Percentiles rank a stretch among this genome's conserved stretches.
Conservation (phyloP, 2,329 filamentous ascomycete genomes). For the Ceratocystis papillata region DNA sequence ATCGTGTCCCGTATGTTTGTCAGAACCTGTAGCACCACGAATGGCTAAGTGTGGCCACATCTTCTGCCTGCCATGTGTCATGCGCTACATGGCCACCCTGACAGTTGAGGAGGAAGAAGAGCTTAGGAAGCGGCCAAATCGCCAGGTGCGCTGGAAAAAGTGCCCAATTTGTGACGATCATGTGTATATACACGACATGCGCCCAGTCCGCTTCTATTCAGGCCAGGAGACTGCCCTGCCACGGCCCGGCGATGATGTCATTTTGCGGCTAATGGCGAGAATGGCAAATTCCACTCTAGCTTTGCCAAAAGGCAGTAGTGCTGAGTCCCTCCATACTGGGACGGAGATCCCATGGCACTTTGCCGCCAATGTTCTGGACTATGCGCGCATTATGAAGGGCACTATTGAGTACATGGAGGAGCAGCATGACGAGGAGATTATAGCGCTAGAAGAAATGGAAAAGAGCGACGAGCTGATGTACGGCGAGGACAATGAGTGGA, state of each 20-base stretch:
- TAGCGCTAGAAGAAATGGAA: slow-evolving; percentile 62
- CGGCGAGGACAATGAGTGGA: slow-evolving; percentile 87
- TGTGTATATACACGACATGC: slow-evolving; percentile 81
- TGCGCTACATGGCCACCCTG: slow-evolving; percentile 73
- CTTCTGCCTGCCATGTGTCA: slow-evolving; percentile 84
- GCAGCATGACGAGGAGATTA: slow-evolving; percentile 71
- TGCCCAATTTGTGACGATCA: slow-evolving; percentile 93
- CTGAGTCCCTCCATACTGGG: slow-evolving; percentile 55
- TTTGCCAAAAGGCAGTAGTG: slow-evolving; percentile 64
- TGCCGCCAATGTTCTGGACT: slow-evolving; percentile 86
- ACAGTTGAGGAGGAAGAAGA: slow-evolving; percentile 62
- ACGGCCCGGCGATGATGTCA: slow-evolving; percentile 75
- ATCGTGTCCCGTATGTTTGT: slow-evolving; percentile 90
- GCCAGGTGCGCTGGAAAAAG: slow-evolving; percentile 75
- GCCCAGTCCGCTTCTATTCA: slow-evolving; percentile 80
- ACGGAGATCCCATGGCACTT: slow-evolving; percentile 91
- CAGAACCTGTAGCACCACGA: slow-evolving; percentile 79
- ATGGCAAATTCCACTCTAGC: slow-evolving; percentile 73
- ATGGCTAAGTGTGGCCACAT: slow-evolving; percentile 98
- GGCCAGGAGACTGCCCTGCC: slow-evolving; percentile 77
- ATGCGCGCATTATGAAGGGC: slow-evolving; percentile 90
- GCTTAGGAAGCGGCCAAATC: slow-evolving; percentile 44
- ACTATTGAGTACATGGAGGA: slow-evolving; percentile 75
- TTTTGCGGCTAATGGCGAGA: slow-evolving; percentile 75
- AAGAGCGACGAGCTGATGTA: slow-evolving; percentile 86